phyloP scores from a whole-genome alignment of 441 rosid species.

The Erodium trifolium region DNA sequence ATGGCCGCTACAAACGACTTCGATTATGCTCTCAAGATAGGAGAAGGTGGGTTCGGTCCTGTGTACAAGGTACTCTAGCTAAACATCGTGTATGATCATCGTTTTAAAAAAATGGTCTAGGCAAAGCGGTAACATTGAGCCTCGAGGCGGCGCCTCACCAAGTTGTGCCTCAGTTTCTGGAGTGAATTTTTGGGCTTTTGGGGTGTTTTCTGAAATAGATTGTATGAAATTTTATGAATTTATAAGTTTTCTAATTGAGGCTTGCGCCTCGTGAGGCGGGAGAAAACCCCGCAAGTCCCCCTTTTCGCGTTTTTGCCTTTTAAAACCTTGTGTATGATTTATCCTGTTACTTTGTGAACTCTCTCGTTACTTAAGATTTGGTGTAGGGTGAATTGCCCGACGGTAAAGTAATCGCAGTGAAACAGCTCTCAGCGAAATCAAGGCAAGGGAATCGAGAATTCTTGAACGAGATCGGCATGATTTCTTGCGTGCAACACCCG shows the following conservation, averaged over 20 bases:
- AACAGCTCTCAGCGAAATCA: slow-evolving; percentile 67
- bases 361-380: neutral
- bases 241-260: too few relatives aligned
- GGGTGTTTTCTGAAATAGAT: too few relatives aligned
- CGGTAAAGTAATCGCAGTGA: slow-evolving; percentile 63
- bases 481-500: slow-evolving; percentile 72
- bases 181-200: too few relatives aligned
- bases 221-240: too few relatives aligned
- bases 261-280: too few relatives aligned
- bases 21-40: slow-evolving; percentile 54
- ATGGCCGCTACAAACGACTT: slow-evolving; percentile 64
- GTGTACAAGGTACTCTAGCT: slow-evolving; percentile 53
- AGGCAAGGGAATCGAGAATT: slow-evolving; percentile 80
- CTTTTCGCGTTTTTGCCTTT: too few relatives aligned
- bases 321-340: neutral
- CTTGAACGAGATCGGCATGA: slow-evolving; percentile 73
- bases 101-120: too few relatives aligned
- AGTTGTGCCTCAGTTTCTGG: too few relatives aligned
- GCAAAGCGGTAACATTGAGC: too few relatives aligned
- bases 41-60: slow-evolving; percentile 95
- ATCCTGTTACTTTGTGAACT: neutral
- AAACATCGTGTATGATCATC: too few relatives aligned
- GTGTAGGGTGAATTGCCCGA: slow-evolving; percentile 55
- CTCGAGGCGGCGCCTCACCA: too few relatives aligned
- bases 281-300: too few relatives aligned